A percentile compares a stretch with the other conserved stretches of the same genome.
Evolutionary conservation across 2,329 filamentous ascomycete genomes (phyloP).

Genomic region (Fusarium lyarnte): DNA sequence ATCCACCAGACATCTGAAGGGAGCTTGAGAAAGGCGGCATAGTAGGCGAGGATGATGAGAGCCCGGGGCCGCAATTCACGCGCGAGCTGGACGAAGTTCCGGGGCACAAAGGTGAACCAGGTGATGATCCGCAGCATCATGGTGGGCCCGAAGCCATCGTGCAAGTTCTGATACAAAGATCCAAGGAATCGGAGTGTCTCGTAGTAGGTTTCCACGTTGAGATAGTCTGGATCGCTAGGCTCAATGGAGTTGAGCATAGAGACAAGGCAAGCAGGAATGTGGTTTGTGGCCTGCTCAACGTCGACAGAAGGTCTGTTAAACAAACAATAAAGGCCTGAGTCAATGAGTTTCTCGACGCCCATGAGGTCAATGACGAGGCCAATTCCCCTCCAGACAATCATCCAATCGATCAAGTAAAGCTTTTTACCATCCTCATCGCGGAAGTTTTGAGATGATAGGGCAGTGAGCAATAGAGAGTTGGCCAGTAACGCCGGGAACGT

Average conservation of each 20-base stretch:
- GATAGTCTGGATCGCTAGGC: constrained; percentile 54
- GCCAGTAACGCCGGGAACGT: constrained; percentile 62
- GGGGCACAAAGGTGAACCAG: constrained; percentile 62
- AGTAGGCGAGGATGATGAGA: constrained; percentile 63
- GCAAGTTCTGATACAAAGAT: constrained; percentile 61
- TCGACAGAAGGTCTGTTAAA: constrained; percentile 62
- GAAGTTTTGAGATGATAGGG: constrained; percentile 61
- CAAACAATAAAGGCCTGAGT: constrained; percentile 57
- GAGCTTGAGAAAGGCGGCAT: constrained; percentile 61
- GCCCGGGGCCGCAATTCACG: constrained; percentile 55
- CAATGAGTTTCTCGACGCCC: constrained; percentile 40
- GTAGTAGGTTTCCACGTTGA: constrained; percentile 54
- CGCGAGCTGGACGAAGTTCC: constrained; percentile 55
- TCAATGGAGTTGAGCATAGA: constrained; percentile 60
- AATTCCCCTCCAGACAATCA: constrained; percentile 64
- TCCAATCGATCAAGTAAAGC: constrained; percentile 65
- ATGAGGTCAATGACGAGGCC: constrained; percentile 57
- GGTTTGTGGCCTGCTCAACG: constrained; percentile 51
- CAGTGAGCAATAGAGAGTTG: constrained; percentile 62
- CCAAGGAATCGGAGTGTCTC: constrained; percentile 60
- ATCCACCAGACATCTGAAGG: constrained; percentile 61
- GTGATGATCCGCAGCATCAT: constrained; percentile 62
- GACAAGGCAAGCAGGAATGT: constrained; percentile 59
- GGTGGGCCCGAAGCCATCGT: constrained; percentile 54
- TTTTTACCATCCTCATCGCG: constrained; percentile 56